These are phyloP conservation scores for Coniosporium apollinis DNA, from an alignment of 495 filamentous ascomycete species.

Conservation along the genomic window DNA sequence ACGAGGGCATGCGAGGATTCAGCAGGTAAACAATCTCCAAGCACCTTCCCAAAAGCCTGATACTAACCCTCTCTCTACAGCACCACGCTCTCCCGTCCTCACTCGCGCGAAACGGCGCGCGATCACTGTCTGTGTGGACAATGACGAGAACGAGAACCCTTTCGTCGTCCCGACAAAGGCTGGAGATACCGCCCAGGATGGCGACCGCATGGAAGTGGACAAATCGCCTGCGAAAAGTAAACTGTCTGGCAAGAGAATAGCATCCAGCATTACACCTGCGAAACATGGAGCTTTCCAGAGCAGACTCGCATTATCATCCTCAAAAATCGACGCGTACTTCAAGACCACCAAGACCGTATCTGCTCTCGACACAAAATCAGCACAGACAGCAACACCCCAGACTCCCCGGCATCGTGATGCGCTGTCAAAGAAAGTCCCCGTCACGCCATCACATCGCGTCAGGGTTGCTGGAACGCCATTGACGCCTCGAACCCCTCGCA, in stretches of 20 bases:
- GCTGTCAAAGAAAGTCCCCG: constrained; percentile 40
- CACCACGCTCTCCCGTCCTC: constrained; percentile 6
- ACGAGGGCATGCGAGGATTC: constrained; percentile 2
- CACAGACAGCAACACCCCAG: constrained; percentile 29
- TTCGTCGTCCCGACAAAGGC: constrained; percentile 18
- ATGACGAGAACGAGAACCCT: constrained; percentile 39
- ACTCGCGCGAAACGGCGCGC: constrained; percentile 48
- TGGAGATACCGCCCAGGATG: constrained; percentile 7
- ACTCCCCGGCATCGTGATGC: constrained; percentile 53
- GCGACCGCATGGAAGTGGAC: constrained; percentile 21
- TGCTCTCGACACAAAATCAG: constrained; percentile 10
- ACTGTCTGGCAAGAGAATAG: background rate
- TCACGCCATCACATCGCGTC: constrained; percentile 56
- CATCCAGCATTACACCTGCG: constrained; percentile 9
- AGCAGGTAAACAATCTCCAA: constrained; percentile 5
- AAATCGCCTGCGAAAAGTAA: constrained; percentile 2
- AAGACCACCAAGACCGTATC: constrained; percentile 11
- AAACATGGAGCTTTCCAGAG: constrained; percentile 18
- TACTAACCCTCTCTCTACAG: constrained; percentile 1
- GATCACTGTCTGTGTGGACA: constrained; percentile 25
- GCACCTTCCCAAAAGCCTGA: background rate
- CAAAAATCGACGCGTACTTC: constrained; percentile 19
- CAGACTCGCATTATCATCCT: constrained; percentile 14
- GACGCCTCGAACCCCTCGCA: constrained; percentile 38
- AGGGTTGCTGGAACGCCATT: constrained; percentile 36